Conservation (phyloP, 441 rosid genomes). For the Eutrema salsugineum region DNA sequence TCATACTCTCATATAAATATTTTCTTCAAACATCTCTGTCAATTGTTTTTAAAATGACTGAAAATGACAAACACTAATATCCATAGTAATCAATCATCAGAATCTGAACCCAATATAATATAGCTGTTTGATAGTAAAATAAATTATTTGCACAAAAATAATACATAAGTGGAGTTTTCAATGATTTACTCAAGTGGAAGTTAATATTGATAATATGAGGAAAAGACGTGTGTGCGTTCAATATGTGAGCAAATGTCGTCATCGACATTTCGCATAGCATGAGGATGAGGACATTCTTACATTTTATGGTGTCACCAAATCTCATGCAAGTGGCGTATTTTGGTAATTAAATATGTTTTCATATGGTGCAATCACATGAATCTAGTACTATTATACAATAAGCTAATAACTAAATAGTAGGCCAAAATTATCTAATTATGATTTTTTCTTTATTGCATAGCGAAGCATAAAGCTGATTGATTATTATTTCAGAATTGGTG, state of each 20-base stretch:
- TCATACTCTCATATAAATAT: no score
- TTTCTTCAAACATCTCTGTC: no score
- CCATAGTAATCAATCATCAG: background rate
- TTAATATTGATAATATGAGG: background rate
- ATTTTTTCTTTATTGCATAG: background rate
- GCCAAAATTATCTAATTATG: background rate
- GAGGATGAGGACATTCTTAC: constrained; percentile 14
- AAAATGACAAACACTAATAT: background rate
- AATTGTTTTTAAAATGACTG: background rate
- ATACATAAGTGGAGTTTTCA: background rate
- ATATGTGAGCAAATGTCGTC: constrained; percentile 7
- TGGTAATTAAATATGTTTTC: background rate
- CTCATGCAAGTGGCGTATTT: background rate
- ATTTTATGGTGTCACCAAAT: background rate
- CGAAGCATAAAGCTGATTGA: no score
- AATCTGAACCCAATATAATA: no score
- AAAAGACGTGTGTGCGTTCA: background rate
- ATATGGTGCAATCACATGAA: constrained; percentile 2
- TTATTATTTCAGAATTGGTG: no score
- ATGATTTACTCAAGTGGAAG: background rate
- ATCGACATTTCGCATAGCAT: background rate
- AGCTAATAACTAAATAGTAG: background rate
- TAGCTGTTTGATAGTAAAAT: background rate
- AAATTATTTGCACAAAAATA: background rate
- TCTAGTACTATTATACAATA: background rate